Conservation (phyloP, 768 basidiomycete genomes). For the Russula sp. region DNA sequence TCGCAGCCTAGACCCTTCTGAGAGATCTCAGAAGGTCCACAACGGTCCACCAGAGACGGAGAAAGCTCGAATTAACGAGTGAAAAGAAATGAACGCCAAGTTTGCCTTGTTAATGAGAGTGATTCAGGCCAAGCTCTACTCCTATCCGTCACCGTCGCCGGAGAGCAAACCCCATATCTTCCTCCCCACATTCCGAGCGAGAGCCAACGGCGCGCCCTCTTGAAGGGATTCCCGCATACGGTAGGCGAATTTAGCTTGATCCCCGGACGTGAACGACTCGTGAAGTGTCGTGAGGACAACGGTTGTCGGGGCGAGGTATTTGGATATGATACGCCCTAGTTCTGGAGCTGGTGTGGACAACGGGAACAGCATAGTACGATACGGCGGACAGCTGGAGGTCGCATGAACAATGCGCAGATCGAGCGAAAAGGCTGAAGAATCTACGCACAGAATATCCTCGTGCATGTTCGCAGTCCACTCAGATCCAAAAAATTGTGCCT, state of each 20-base stretch:
- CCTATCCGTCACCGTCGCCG: slow-evolving; percentile 21
- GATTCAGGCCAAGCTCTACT: neutral
- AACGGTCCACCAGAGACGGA: neutral
- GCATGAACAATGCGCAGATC: neutral
- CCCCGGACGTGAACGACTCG: slow-evolving; percentile 51
- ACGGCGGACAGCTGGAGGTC: slow-evolving; percentile 12
- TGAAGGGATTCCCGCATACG: slow-evolving; percentile 61
- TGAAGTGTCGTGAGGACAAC: slow-evolving; percentile 46
- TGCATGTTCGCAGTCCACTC: slow-evolving; percentile 20
- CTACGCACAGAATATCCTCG: slow-evolving; percentile 21
- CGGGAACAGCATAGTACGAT: slow-evolving; percentile 47
- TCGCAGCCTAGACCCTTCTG: neutral
- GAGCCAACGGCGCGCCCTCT: slow-evolving; percentile 51
- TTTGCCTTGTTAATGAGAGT: neutral
- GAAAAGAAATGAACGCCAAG: neutral
- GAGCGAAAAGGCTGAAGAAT: neutral
- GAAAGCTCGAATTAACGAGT: slow-evolving; percentile 4
- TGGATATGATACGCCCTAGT: slow-evolving; percentile 45
- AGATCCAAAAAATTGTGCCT: slow-evolving; percentile 18
- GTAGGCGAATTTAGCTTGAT: slow-evolving; percentile 49
- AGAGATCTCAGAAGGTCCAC: neutral
- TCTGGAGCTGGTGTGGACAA: slow-evolving; percentile 54
- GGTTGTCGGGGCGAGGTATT: slow-evolving; percentile 52
- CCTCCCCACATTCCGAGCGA: slow-evolving; percentile 36
- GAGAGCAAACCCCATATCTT: slow-evolving; percentile 33